Base-by-base conservation (phyloP, 345 rosid genomes). In the Pistacia integerrima region DNA sequence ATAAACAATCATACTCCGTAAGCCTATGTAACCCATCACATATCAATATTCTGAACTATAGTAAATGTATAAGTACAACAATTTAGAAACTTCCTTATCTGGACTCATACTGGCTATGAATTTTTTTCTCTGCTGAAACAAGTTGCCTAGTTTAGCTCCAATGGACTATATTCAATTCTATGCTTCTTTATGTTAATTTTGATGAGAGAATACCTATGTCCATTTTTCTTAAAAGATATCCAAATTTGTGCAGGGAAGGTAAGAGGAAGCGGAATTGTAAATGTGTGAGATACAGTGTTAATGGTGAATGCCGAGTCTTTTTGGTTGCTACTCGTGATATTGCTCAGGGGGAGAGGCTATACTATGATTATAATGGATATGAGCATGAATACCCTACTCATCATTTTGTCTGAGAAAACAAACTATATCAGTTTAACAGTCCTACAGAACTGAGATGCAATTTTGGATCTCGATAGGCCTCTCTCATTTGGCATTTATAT, bases 311-410 rank as follows among this genome's bases (percentile, higher is more conserved):
- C 80, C 79, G 94, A 78, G 98, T 93, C 74, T 81, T 93, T 83
- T 78, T 94, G 87, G 97, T 94, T 79, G 97, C 97, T 33, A 94
- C 90, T 44, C 90, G 94, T 12, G 98, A 93, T 73, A 93, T 94
- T 74, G 76, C 90, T 8, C 86, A 83, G 84, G 97, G 97, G 22
- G 97, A 94, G 84, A 90, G 94, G 81, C 94, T 94, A 48, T 94
- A 94, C 74, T 94, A 94, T 84, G 97, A 94, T 82, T 94, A 94
- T 77, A 94, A 94, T 82, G 98, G 97, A 73, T 86, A 91, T 76
- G 97, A 93, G 87, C 87, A 94, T 73, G 97, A 90, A 79, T 94
- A 94, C 78, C 98, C 98, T 11, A 94, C 98, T 67, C 91, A 94
- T 59, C 91, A 91, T 87, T 93, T 94, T 85, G 80, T 94, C 71